Evolutionary conservation across 768 basidiomycete genomes (phyloP).

Genomic region (Boletus barrowsii): DNA sequence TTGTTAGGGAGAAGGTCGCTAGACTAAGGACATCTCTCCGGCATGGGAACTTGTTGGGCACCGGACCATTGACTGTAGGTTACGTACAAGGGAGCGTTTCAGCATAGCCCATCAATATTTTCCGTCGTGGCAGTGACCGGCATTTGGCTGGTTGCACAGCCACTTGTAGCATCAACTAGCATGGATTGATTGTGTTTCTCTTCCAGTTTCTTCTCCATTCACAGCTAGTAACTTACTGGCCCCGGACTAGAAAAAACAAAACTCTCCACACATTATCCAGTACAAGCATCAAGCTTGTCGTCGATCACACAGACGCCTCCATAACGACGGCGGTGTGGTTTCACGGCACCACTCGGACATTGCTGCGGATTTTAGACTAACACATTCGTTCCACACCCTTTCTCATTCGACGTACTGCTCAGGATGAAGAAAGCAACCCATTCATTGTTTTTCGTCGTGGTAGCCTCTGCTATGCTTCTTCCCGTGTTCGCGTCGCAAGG

Average conservation of each 20-base stretch:
- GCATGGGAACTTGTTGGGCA: slow-evolving; percentile 6
- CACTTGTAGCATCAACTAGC: slow-evolving; percentile 14
- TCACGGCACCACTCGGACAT: slow-evolving; percentile 8
- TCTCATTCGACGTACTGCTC: slow-evolving; percentile 4
- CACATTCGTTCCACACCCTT: slow-evolving; percentile 18
- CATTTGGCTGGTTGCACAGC: slow-evolving; percentile 13
- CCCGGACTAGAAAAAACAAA: neutral
- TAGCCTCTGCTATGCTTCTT: slow-evolving; percentile 26
- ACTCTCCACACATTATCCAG: neutral
- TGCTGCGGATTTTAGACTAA: slow-evolving; percentile 24
- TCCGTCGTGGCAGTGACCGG: slow-evolving; percentile 9
- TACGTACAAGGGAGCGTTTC: too few species aligned
- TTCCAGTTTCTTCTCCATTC: slow-evolving; percentile 5
- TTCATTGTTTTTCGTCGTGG: slow-evolving; percentile 27
- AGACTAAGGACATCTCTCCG: slow-evolving; percentile 39
- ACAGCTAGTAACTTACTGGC: neutral
- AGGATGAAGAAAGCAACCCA: slow-evolving; percentile 23
- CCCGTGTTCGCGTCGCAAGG: slow-evolving; percentile 23
- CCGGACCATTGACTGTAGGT: too few species aligned
- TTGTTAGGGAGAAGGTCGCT: slow-evolving; percentile 65
- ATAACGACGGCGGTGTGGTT: slow-evolving; percentile 11
- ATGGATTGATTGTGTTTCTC: slow-evolving; percentile 2
- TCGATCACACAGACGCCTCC: neutral
- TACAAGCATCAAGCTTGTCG: slow-evolving; percentile 1
- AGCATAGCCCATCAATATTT: too few species aligned